A percentile compares a stretch with the other conserved stretches of the same genome.
Conservation (phyloP, 176 grass and related monocot genomes). For the Pharus latifolius region DNA sequence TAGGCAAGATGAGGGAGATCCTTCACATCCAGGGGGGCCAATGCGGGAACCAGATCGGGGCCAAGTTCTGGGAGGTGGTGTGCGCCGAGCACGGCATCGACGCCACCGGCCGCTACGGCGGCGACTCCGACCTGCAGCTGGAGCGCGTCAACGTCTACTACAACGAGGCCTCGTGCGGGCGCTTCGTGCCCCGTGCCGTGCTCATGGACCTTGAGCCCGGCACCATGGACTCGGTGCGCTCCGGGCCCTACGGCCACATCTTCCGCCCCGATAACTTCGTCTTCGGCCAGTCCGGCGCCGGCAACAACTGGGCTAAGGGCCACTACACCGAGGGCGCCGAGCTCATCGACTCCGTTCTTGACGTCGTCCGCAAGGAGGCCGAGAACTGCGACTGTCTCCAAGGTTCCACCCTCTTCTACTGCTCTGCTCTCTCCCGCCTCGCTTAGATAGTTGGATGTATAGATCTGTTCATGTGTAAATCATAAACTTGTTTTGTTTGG, state of each 20-base stretch:
- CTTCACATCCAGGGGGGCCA: constrained; percentile 76
- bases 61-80: constrained; percentile 77
- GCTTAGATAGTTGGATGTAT: too few species aligned
- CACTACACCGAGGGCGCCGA: constrained; percentile 88
- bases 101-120: constrained; percentile 53
- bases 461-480: constrained; percentile 17
- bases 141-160: constrained; percentile 81
- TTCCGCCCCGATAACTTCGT: constrained; percentile 69
- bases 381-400: constrained; percentile 78
- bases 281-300: constrained; percentile 72
- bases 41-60: constrained; percentile 80
- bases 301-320: constrained; percentile 78
- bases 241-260: constrained; percentile 33
- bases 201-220: constrained; percentile 72
- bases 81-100: constrained; percentile 85
- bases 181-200: constrained; percentile 53
- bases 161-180: constrained; percentile 68
- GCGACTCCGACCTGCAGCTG: constrained; percentile 58
- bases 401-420: too few species aligned
- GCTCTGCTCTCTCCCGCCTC: too few species aligned
- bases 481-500: constrained; percentile 4
- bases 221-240: constrained; percentile 62
- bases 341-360: constrained; percentile 69
- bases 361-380: constrained; percentile 79
- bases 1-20: constrained; percentile 56